phyloP scores from a whole-genome alignment of 768 basidiomycete species.

The Tulasnella sp. region DNA sequence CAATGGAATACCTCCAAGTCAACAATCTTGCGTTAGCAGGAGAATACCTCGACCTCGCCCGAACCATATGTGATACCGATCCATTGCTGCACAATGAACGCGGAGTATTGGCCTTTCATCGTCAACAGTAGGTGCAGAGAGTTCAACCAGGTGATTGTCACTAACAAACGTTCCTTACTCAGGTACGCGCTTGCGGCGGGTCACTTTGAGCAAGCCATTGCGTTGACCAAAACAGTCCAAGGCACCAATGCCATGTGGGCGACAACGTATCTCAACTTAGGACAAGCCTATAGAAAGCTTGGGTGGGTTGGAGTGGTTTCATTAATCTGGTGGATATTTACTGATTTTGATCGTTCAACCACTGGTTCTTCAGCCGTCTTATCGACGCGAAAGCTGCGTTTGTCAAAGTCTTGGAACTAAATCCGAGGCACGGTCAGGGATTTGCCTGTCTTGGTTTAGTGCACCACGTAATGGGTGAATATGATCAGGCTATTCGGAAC shows the following conservation, averaged over 20 bases:
- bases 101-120: conserved; percentile 85
- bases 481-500: conserved; percentile 70
- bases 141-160: background rate
- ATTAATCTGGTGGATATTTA: background rate
- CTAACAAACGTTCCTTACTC: background rate
- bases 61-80: conserved; percentile 71
- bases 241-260: conserved; percentile 76
- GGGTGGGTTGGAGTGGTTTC: conserved; percentile 53
- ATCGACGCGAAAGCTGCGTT: conserved; percentile 64
- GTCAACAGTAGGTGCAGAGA: conserved; percentile 48
- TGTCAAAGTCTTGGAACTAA: conserved; percentile 67
- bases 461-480: conserved; percentile 55
- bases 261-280: conserved; percentile 83
- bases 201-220: conserved; percentile 61
- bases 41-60: conserved; percentile 75
- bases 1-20: conserved; percentile 94
- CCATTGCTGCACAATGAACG: conserved; percentile 85
- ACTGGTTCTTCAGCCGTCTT: conserved; percentile 24
- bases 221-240: conserved; percentile 74
- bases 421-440: conserved; percentile 70
- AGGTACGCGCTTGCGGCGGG: conserved; percentile 63
- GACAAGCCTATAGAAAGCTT: conserved; percentile 73
- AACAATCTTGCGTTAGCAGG: conserved; percentile 70
- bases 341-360: background rate
- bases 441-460: conserved; percentile 85